Conservation (phyloP, 1,139 yeast genomes). For the Yamadazyma sp. region DNA sequence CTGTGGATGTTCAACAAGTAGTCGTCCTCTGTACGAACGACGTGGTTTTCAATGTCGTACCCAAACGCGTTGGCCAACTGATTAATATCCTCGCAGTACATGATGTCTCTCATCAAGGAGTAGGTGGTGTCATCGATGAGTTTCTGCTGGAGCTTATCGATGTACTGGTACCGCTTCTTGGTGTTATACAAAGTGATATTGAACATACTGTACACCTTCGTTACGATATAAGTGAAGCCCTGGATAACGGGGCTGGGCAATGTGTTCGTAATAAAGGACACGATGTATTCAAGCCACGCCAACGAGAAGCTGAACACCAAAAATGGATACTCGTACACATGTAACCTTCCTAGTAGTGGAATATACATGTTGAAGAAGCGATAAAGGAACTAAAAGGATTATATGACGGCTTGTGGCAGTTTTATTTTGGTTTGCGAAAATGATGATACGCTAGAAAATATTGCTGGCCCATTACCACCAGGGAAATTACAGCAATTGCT, state of each 20-base stretch:
- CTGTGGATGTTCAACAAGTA: slow-evolving; percentile 39
- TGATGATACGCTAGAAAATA: background rate
- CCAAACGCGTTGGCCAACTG: slow-evolving; percentile 41
- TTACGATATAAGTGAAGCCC: slow-evolving; percentile 29
- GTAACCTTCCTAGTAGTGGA: slow-evolving; percentile 40
- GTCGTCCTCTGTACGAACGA: slow-evolving; percentile 41
- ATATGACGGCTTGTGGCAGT: no score
- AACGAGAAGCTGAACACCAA: slow-evolving; percentile 33
- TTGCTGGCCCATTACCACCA: background rate
- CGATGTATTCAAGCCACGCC: slow-evolving; percentile 43
- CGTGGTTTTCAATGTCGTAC: slow-evolving; percentile 37
- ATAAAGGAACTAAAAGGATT: no score
- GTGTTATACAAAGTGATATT: slow-evolving; percentile 20
- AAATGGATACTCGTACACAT: slow-evolving; percentile 37
- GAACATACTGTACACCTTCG: slow-evolving; percentile 27
- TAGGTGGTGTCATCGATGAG: slow-evolving; percentile 8
- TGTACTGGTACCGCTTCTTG: slow-evolving; percentile 9
- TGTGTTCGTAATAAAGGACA: slow-evolving; percentile 32
- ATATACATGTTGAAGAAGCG: slow-evolving; percentile 28
- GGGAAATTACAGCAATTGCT: no score
- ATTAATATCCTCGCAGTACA: slow-evolving; percentile 33
- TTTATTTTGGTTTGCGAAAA: background rate
- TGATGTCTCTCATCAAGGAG: slow-evolving; percentile 10
- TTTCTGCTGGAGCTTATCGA: slow-evolving; percentile 15
- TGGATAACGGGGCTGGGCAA: slow-evolving; percentile 35